Conservation (phyloP, 2,329 filamentous ascomycete species). For the Aspergillus bombycis region DNA sequence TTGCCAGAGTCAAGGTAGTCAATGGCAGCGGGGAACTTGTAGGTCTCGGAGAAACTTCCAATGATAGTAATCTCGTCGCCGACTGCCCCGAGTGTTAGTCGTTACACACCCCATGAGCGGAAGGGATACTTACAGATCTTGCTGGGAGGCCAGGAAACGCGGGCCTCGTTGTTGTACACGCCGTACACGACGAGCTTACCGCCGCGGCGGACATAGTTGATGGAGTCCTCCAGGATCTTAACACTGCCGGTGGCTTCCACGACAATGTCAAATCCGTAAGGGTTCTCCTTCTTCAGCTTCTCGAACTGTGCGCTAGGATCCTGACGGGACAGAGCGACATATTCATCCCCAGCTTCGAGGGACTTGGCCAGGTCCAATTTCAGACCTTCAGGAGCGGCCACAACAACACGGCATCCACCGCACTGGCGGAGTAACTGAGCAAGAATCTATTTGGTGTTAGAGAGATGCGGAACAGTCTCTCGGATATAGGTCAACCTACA, state of each 20-base stretch:
- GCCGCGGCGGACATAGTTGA: conserved; percentile 71
- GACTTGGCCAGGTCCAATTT: conserved; percentile 70
- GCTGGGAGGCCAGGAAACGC: conserved; percentile 69
- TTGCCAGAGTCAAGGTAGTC: conserved; percentile 53
- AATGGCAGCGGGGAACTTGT: conserved; percentile 67
- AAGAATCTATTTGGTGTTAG: conserved; percentile 42
- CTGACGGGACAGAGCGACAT: conserved; percentile 49
- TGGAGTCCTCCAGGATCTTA: conserved; percentile 70
- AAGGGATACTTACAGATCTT: conserved; percentile 63
- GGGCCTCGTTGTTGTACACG: conserved; percentile 66
- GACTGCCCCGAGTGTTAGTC: conserved; percentile 26
- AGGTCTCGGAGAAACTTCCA: conserved; percentile 73
- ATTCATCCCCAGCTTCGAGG: conserved; percentile 53
- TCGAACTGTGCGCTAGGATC: conserved; percentile 63
- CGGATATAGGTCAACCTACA: conserved; percentile 47
- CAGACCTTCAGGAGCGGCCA: conserved; percentile 68
- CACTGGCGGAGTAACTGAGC: conserved; percentile 66
- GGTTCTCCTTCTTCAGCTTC: conserved; percentile 65
- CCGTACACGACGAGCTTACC: conserved; percentile 74
- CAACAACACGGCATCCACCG: conserved; percentile 69
- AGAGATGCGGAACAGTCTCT: background rate
- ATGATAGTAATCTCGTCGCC: conserved; percentile 71
- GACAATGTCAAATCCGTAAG: conserved; percentile 74
- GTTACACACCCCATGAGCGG: background rate
- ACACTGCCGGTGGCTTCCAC: conserved; percentile 71